Evolutionary conservation across 2,329 filamentous ascomycete genomes (phyloP).

Genomic region (Scedosporium boydii): DNA sequence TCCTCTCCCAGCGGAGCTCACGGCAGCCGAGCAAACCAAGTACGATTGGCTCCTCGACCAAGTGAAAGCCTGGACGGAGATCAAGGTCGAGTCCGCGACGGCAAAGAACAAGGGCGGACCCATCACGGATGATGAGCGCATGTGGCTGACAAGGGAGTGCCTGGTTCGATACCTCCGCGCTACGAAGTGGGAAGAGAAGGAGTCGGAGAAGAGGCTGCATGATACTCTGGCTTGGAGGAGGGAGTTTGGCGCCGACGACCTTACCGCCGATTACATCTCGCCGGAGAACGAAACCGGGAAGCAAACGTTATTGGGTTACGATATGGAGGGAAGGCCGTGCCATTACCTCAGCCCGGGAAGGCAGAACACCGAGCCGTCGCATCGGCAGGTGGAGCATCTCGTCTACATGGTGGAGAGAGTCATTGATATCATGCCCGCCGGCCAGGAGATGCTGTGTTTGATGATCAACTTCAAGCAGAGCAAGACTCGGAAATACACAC

Average conservation of each 20-base stretch:
- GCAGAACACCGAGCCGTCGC: slow-evolving; percentile 84
- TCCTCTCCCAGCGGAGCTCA: slow-evolving; percentile 46
- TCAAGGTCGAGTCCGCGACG: slow-evolving; percentile 40
- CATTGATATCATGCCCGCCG: slow-evolving; percentile 77
- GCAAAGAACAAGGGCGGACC: slow-evolving; percentile 53
- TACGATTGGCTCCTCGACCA: slow-evolving; percentile 67
- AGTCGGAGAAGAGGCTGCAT: slow-evolving; percentile 70
- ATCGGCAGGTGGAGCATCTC: slow-evolving; percentile 83
- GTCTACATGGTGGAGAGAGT: slow-evolving; percentile 93
- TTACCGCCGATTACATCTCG: slow-evolving; percentile 80
- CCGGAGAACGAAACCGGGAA: slow-evolving; percentile 96
- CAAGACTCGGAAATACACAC: slow-evolving; percentile 62
- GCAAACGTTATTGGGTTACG: slow-evolving; percentile 81
- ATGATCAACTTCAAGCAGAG: slow-evolving; percentile 86
- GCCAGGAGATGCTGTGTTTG: slow-evolving; percentile 77
- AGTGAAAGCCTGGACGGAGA: slow-evolving; percentile 60
- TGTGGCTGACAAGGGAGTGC: slow-evolving; percentile 90
- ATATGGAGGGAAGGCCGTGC: slow-evolving; percentile 77
- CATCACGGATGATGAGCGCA: slow-evolving; percentile 68
- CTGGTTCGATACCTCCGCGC: slow-evolving; percentile 87
- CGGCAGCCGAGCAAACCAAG: slow-evolving; percentile 68
- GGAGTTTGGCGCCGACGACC: slow-evolving; percentile 73
- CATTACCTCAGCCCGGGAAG: slow-evolving; percentile 81
- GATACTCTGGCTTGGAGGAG: slow-evolving; percentile 80
- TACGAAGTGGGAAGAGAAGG: slow-evolving; percentile 75